phyloP scores from a whole-genome alignment of 805 yeast species.

The Suhomyces vadensis region DNA sequence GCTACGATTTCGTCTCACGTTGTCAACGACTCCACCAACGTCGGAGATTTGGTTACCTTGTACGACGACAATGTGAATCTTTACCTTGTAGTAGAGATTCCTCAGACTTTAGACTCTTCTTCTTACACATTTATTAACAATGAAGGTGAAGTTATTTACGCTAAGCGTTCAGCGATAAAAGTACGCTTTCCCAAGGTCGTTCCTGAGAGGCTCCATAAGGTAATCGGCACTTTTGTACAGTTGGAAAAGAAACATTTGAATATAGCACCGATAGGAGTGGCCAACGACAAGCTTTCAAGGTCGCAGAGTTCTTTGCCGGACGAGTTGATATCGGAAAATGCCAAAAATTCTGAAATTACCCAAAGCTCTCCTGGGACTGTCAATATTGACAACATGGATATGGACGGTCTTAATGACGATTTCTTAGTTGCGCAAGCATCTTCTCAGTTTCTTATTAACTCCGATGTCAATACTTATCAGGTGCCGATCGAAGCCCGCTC shows the following conservation, averaged over 20 bases:
- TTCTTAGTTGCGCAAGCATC: constrained; percentile 38
- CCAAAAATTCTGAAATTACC: not conserved
- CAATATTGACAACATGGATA: not conserved
- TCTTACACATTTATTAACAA: constrained; percentile 57
- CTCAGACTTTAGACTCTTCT: constrained; percentile 49
- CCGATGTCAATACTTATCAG: constrained; percentile 36
- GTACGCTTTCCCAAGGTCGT: constrained; percentile 57
- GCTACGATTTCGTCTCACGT: constrained; percentile 12
- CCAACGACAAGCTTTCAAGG: constrained; percentile 31
- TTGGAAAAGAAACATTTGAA: constrained; percentile 32
- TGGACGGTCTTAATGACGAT: constrained; percentile 13
- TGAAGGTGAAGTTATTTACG: constrained; percentile 57
- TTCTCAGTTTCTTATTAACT: constrained; percentile 32
- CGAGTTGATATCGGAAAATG: constrained; percentile 12
- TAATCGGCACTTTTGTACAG: constrained; percentile 24
- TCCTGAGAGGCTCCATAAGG: constrained; percentile 33
- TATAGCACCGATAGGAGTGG: constrained; percentile 40
- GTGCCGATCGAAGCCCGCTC: constrained; percentile 38
- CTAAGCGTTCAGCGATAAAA: constrained; percentile 43
- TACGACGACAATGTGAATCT: constrained; percentile 46
- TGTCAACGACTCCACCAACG: constrained; percentile 24
- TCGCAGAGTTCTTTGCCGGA: constrained; percentile 21
- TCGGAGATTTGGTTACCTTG: constrained; percentile 68
- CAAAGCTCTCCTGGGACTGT: not conserved
- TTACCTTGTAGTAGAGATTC: constrained; percentile 56